Evolutionary conservation across 495 filamentous ascomycete genomes (phyloP), one percentile per base, ranked within the genome.

Genomic region (Viridothelium virens): DNA sequence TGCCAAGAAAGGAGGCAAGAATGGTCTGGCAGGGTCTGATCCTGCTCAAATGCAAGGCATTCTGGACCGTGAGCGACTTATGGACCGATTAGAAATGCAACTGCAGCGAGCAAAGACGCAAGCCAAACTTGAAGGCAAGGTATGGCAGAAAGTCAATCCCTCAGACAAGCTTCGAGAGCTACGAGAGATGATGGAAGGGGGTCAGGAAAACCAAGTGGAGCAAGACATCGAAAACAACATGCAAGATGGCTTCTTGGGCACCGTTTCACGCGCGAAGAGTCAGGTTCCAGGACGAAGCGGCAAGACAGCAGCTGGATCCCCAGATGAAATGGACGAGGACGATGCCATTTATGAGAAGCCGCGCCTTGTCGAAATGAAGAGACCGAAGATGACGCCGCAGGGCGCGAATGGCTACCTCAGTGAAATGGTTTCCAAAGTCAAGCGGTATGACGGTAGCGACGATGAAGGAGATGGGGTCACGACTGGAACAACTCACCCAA

Each of bases 61-160:
- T 66, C 78, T 98, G 65, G 92, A 97, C 72, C 87, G 94, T 6
- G 91, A 97, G 69, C 87, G 81, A 74, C 85, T 98, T 65, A 94
- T 98, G 88, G 87, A 89, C 70, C 85, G 92, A 37, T 83, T 98
- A 50, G 93, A 96, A 75, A 92, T 88, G 78, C 94, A 97, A 75
- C 84, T 98, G 18, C 94, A 97, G 77, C 81, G 95, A 56, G 93
- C 96, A 69, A 98, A 98, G 82, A 97, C 94, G 3, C 92, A 97
- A 74, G 96, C 91, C 78, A 96, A 97, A 80, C 86, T 98, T 18
- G 94, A 97, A 75, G 94, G 94, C 69, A 91, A 90, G 77, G 88
- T 92, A 25, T 96, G 93, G 91, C 88, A 91, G 71, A 79, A 87
- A 72, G 77, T 84, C 64, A 89, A 88, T 37, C 93, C 94, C 38